phyloP scores from a whole-genome alignment of 1,284 basidiomycete genomes.

The Trametes pubescens region DNA sequence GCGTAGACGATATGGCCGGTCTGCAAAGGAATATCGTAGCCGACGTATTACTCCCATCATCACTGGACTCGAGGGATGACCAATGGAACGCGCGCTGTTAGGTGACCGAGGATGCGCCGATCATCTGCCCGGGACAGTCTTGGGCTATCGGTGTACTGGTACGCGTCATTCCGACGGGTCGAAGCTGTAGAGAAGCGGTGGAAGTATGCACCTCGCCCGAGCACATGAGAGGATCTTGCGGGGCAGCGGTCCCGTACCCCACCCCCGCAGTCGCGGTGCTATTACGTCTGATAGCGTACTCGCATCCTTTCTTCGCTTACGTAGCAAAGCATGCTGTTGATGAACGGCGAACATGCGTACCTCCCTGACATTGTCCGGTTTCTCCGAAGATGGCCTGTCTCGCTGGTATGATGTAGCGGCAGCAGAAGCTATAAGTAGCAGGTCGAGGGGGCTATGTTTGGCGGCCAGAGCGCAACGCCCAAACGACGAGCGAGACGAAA shows the following conservation, averaged over 20 bases:
- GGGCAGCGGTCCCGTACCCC: slow-evolving; percentile 25
- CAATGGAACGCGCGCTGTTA: slow-evolving; percentile 22
- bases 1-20: background rate
- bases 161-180: slow-evolving; percentile 9
- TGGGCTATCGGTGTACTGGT: slow-evolving; percentile 9
- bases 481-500: no score
- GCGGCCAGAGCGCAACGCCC: no score
- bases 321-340: background rate
- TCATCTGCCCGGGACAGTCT: slow-evolving; percentile 28
- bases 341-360: background rate
- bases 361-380: background rate
- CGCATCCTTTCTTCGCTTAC: background rate
- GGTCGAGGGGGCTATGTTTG: no score
- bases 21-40: background rate
- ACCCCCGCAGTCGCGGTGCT: slow-evolving; percentile 24
- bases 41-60: slow-evolving; percentile 15
- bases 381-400: background rate
- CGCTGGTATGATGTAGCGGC: background rate
- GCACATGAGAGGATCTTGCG: slow-evolving; percentile 3
- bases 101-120: slow-evolving; percentile 34
- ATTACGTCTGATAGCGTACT: background rate
- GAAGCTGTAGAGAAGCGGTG: slow-evolving; percentile 1
- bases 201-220: background rate
- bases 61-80: slow-evolving; percentile 8
- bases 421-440: background rate